Evolutionary conservation across 768 basidiomycete genomes (phyloP).

Genomic region (Aureoboletus auriporus): DNA sequence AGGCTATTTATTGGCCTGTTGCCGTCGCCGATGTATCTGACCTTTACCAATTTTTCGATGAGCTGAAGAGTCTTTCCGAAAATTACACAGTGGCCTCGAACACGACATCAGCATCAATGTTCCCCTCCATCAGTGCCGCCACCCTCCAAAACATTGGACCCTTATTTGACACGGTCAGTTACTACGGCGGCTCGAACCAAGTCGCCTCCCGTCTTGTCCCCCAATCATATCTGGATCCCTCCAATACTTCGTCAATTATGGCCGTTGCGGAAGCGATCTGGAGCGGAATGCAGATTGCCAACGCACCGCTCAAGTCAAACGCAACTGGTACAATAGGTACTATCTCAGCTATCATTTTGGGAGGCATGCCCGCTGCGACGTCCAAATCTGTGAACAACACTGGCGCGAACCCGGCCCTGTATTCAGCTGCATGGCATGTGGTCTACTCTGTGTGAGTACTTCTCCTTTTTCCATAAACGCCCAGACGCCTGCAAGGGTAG

Average conservation of each 20-base stretch:
- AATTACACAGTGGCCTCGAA: constrained; percentile 16
- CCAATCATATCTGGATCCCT: constrained; percentile 11
- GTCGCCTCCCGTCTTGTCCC: constrained; percentile 19
- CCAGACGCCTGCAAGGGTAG: not conserved
- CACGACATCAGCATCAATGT: constrained; percentile 9
- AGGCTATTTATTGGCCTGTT: constrained; percentile 17
- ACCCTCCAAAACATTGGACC: constrained; percentile 7
- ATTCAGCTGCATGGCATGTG: constrained; percentile 13
- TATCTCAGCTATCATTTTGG: not conserved
- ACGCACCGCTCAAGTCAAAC: not conserved
- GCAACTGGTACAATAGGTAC: not conserved
- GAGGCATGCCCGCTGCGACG: constrained; percentile 6
- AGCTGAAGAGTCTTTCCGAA: constrained; percentile 8
- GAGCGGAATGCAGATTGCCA: constrained; percentile 13
- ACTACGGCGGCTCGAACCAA: constrained; percentile 16
- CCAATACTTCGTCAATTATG: constrained; percentile 4
- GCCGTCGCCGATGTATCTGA: not conserved
- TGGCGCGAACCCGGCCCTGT: constrained; percentile 16
- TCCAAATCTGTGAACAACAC: constrained; percentile 5
- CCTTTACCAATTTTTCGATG: constrained; percentile 17
- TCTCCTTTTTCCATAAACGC: not conserved
- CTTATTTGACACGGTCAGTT: constrained; percentile 4
- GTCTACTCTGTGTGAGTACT: constrained; percentile 10
- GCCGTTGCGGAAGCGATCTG: constrained; percentile 15
- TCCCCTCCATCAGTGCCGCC: constrained; percentile 11